A percentile compares a stretch with the other conserved stretches of the same genome.
Conservation (phyloP, 208 protist genomes). For the Leishmania guyanensis region DNA sequence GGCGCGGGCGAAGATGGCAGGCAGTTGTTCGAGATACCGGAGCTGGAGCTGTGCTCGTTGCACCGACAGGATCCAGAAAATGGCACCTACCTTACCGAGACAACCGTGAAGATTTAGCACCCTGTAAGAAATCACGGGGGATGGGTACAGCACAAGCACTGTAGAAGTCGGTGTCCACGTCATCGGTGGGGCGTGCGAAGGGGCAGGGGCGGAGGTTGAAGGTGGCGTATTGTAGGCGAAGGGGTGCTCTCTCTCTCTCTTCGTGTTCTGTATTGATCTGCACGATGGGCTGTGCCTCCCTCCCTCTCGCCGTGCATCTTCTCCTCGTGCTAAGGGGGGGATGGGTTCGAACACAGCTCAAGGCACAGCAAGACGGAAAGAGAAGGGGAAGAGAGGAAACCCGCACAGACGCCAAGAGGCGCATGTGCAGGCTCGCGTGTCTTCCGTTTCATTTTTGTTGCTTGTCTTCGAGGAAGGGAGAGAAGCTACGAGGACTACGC, state of each 20-base stretch:
- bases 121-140: background rate
- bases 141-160: background rate
- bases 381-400: background rate
- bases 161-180: background rate
- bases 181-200: background rate
- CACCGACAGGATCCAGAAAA: slow-evolving; percentile 21
- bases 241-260: background rate
- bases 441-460: background rate
- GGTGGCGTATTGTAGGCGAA: background rate
- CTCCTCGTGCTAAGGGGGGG: background rate
- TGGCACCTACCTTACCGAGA: slow-evolving; percentile 36
- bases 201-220: background rate
- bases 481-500: no score
- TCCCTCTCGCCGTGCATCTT: background rate
- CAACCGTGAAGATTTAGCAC: slow-evolving; percentile 29
- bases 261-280: background rate
- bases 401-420: background rate
- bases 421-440: background rate
- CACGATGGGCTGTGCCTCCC: background rate
- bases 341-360: no score
- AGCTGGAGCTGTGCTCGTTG: slow-evolving; percentile 43
- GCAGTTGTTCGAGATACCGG: slow-evolving; percentile 26
- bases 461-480: background rate
- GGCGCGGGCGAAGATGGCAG: slow-evolving; percentile 24
- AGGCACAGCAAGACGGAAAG: no score